Evolutionary conservation across 805 yeast species (phyloP).

Genomic region (Candida ponderosae): DNA sequence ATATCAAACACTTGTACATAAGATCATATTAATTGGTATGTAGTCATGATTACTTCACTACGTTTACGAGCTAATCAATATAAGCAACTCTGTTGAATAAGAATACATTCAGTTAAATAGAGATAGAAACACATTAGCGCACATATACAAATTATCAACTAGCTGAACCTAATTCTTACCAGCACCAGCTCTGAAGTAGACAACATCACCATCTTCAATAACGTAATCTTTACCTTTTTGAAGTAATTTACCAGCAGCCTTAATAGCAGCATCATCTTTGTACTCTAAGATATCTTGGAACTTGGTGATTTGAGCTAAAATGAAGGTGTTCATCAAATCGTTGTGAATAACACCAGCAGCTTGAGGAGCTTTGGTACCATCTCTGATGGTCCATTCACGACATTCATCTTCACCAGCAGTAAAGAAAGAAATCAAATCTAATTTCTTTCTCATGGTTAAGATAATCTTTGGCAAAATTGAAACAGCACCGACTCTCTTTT

Average conservation of each 20-base stretch:
- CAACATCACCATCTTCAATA: constrained; percentile 91
- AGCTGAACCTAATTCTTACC: constrained; percentile 68
- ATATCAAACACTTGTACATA: no score
- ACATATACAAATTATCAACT: no score
- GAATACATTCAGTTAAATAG: background rate
- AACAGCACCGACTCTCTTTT: constrained; percentile 61
- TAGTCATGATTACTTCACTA: no score
- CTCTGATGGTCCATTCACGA: constrained; percentile 95
- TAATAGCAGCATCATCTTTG: constrained; percentile 76
- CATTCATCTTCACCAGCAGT: constrained; percentile 96
- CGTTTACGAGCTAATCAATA: no score
- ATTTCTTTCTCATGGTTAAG: constrained; percentile 76
- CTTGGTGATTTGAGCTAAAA: constrained; percentile 88
- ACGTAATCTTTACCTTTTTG: constrained; percentile 93
- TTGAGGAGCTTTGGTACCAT: constrained; percentile 91
- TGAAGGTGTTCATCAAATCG: constrained; percentile 90
- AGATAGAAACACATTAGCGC: no score
- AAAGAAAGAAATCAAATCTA: constrained; percentile 87
- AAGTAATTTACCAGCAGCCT: constrained; percentile 81
- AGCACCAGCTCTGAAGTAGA: constrained; percentile 90
- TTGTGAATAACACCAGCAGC: constrained; percentile 98
- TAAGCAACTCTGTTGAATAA: no score
- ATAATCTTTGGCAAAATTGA: constrained; percentile 86
- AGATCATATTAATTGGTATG: no score
- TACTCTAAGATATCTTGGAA: constrained; percentile 69